Conservation (phyloP, 163 green algal species). For the Chlamydomonas reinhardtii region DNA sequence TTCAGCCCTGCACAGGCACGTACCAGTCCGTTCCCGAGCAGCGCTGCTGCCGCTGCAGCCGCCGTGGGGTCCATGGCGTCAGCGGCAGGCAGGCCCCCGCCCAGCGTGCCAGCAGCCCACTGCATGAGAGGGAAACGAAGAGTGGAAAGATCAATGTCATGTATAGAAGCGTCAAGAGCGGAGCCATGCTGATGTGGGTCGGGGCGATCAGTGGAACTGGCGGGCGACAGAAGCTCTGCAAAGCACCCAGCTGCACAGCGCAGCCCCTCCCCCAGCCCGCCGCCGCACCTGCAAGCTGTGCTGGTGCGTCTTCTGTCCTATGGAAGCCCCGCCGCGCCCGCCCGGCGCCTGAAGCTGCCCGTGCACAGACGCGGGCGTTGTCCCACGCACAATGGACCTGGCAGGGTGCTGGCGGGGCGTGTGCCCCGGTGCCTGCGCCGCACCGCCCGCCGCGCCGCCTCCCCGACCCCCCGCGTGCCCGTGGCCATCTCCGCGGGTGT, state of each 20-base stretch:
- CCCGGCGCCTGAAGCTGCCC: slow-evolving; percentile 24
- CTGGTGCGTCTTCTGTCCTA: not conserved
- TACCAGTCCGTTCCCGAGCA: slow-evolving; percentile 29
- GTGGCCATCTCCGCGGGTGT: slow-evolving; percentile 11
- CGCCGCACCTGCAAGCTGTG: slow-evolving; percentile 8
- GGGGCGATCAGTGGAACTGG: not conserved
- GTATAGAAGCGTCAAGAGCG: too few relatives aligned
- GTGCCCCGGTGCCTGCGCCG: not conserved
- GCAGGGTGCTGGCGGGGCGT: slow-evolving; percentile 3
- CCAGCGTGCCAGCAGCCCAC: not conserved
- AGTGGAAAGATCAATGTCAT: too few relatives aligned
- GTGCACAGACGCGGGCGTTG: slow-evolving; percentile 21
- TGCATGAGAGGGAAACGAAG: not conserved
- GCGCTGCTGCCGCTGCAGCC: slow-evolving; percentile 11
- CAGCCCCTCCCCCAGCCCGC: too few relatives aligned
- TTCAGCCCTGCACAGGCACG: not conserved
- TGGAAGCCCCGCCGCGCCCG: not conserved
- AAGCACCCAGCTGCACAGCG: too few relatives aligned
- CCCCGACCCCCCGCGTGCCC: not conserved
- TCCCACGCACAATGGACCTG: slow-evolving; percentile 12
- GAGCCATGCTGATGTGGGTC: too few relatives aligned
- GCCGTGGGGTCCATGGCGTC: slow-evolving; percentile 4
- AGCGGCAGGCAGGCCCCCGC: not conserved
- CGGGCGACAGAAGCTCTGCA: too few relatives aligned
- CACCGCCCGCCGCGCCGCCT: not conserved